Evolutionary conservation across 495 filamentous ascomycete genomes (phyloP).

Genomic region (Penicillium parvum): DNA sequence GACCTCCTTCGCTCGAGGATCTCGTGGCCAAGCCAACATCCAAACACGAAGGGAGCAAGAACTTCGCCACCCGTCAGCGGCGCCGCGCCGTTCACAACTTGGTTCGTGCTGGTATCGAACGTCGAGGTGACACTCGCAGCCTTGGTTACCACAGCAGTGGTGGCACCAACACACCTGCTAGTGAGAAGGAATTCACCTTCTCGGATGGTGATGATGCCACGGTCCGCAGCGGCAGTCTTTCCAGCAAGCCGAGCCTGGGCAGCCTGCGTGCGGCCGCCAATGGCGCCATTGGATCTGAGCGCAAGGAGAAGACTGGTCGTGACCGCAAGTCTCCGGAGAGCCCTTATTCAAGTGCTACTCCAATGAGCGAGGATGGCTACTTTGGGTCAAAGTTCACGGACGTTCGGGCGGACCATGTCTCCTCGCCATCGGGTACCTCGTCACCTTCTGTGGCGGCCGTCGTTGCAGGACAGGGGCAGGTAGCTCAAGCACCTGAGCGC

Average conservation of each 20-base stretch:
- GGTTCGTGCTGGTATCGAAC: conserved; percentile 83
- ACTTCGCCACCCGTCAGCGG: conserved; percentile 91
- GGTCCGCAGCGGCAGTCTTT: conserved; percentile 75
- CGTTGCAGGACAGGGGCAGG: conserved; percentile 44
- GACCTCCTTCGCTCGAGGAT: conserved; percentile 89
- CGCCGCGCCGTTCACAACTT: conserved; percentile 88
- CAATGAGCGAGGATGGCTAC: conserved; percentile 59
- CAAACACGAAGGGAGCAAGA: conserved; percentile 96
- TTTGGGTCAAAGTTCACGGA: conserved; percentile 53
- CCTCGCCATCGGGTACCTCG: conserved; percentile 28
- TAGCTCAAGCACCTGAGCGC: conserved; percentile 51
- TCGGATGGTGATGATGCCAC: conserved; percentile 80
- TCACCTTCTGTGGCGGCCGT: conserved; percentile 45
- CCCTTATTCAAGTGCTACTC: conserved; percentile 40
- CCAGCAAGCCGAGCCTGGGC: conserved; percentile 72
- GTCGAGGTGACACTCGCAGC: conserved; percentile 63
- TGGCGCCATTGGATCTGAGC: conserved; percentile 83
- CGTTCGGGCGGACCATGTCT: conserved; percentile 36
- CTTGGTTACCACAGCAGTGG: conserved; percentile 54
- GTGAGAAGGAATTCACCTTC: conserved; percentile 78
- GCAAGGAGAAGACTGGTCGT: conserved; percentile 57
- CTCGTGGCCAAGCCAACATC: conserved; percentile 85
- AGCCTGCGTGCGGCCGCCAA: conserved; percentile 74
- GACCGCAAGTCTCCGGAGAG: conserved; percentile 54
- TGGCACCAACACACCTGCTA: conserved; percentile 84